Evolutionary conservation across 225 moss, liverwort and hornwort genomes (phyloP).

Genomic region (Rhytidiadelphus loreus): DNA sequence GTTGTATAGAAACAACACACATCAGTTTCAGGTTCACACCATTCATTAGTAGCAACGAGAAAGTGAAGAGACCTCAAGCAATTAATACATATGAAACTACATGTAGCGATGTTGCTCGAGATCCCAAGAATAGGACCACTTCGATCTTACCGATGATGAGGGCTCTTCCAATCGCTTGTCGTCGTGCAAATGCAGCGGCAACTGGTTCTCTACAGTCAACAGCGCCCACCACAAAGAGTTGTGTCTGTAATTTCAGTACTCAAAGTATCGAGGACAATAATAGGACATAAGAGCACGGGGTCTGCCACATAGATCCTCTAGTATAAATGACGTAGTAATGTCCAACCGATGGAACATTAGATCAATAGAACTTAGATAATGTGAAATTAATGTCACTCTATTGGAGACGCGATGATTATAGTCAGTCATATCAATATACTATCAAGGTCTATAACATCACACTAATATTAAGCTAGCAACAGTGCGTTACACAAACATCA

Average conservation of each 20-base stretch:
- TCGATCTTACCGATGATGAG: conserved; percentile 26
- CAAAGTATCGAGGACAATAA: background rate
- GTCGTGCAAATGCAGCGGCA: conserved; percentile 67
- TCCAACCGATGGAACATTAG: background rate
- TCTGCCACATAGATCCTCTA: background rate
- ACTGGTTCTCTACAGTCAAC: conserved; percentile 62
- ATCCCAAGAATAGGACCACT: background rate
- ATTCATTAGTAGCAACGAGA: background rate
- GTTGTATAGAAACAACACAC: background rate
- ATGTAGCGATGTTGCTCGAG: background rate
- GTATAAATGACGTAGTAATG: background rate
- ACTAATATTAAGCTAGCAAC: background rate
- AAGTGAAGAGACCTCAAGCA: background rate
- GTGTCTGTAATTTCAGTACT: background rate
- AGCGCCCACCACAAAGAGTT: background rate
- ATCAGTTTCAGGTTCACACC: background rate
- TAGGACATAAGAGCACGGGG: background rate
- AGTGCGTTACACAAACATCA: background rate
- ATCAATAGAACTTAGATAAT: background rate
- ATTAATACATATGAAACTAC: background rate
- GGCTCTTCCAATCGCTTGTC: conserved; percentile 44
- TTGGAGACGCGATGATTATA: background rate
- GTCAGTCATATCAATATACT: background rate
- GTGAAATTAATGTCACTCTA: too few species aligned
- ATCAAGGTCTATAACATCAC: background rate